Evolutionary conservation across 129 eudicot species (phyloP).

Genomic region (Saussurea involucrata): DNA sequence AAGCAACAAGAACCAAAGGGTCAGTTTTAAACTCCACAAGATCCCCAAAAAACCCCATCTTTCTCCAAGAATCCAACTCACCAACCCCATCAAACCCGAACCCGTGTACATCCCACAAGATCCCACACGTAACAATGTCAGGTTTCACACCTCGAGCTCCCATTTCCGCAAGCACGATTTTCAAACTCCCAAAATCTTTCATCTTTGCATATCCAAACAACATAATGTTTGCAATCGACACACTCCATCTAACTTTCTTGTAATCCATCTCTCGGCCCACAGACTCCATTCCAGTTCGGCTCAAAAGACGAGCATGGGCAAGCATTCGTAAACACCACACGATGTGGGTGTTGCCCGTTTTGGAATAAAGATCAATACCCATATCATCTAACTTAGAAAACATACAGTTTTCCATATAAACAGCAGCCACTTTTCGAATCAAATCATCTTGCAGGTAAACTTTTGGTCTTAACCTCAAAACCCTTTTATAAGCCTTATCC

Average conservation of each 20-base stretch:
- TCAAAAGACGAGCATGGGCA: slow-evolving; percentile 39
- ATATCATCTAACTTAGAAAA: slow-evolving; percentile 42
- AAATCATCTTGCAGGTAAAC: slow-evolving; percentile 27
- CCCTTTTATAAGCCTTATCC: slow-evolving; percentile 31
- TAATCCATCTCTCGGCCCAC: slow-evolving; percentile 36
- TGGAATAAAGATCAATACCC: slow-evolving; percentile 26
- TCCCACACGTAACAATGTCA: slow-evolving; percentile 49
- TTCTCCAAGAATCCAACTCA: slow-evolving; percentile 30
- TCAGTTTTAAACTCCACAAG: slow-evolving; percentile 42
- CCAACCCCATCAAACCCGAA: slow-evolving; percentile 26
- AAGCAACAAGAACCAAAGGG: slow-evolving; percentile 45
- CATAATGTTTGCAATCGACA: slow-evolving; percentile 38
- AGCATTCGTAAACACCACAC: slow-evolving; percentile 46
- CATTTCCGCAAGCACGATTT: slow-evolving; percentile 28
- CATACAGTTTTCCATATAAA: slow-evolving; percentile 45
- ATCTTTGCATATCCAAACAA: slow-evolving; percentile 36
- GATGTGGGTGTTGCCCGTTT: slow-evolving; percentile 20
- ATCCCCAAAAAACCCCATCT: slow-evolving; percentile 32
- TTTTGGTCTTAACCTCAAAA: slow-evolving; percentile 29
- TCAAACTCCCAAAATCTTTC: slow-evolving; percentile 20
- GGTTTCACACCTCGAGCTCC: slow-evolving; percentile 39
- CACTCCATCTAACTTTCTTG: slow-evolving; percentile 28
- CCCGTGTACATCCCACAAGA: slow-evolving; percentile 34
- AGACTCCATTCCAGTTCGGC: slow-evolving; percentile 35
- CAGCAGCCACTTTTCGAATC: slow-evolving; percentile 42